A percentile compares a stretch with the other conserved stretches of the same genome.
These are phyloP conservation scores for Ophiostoma australiae DNA, from an alignment of 2,329 filamentous ascomycete genomes.

Conservation along the genomic window DNA sequence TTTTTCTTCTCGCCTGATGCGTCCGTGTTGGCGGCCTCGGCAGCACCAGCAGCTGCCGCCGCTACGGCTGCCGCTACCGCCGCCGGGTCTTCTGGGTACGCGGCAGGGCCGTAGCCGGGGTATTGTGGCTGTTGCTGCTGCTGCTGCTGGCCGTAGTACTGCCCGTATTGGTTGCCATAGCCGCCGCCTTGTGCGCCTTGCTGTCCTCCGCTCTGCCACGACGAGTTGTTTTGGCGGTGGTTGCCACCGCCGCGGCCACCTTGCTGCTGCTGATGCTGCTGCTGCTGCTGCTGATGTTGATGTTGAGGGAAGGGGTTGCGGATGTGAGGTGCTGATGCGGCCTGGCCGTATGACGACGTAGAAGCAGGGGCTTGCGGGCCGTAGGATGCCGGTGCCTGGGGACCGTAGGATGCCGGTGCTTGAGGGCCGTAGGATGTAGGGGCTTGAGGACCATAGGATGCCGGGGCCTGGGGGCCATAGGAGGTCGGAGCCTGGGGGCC, in stretches of 20 bases:
- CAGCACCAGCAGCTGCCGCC: neutral
- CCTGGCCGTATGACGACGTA: conserved; percentile 33
- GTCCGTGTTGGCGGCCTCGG: conserved; percentile 25
- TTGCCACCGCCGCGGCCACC: conserved; percentile 34
- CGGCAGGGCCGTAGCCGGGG: conserved; percentile 1
- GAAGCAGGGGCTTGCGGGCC: conserved; percentile 11
- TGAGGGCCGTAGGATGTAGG: conserved; percentile 11
- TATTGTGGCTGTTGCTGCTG: neutral
- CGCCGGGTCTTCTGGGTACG: neutral
- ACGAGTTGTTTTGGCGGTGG: conserved; percentile 71
- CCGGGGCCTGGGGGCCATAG: neutral
- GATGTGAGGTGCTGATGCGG: conserved; percentile 15
- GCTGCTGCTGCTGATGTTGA: conserved; percentile 5
- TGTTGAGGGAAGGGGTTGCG: conserved; percentile 68
- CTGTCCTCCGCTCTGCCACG: conserved; percentile 63
- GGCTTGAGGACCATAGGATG: conserved; percentile 9
- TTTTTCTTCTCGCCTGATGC: conserved; percentile 60
- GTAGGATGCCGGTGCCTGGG: conserved; percentile 7
- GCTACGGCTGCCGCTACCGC: neutral
- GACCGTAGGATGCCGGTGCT: conserved; percentile 9
- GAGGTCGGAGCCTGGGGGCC: conserved; percentile 28
- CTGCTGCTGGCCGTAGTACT: conserved; percentile 22
- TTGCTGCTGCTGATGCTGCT: conserved; percentile 1
- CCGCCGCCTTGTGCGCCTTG: neutral
- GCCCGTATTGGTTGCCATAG: conserved; percentile 12